A percentile compares a stretch with the other conserved stretches of the same genome.
phyloP scores from a whole-genome alignment of 352 stramenopile species.

The Pythium folliculosum region DNA sequence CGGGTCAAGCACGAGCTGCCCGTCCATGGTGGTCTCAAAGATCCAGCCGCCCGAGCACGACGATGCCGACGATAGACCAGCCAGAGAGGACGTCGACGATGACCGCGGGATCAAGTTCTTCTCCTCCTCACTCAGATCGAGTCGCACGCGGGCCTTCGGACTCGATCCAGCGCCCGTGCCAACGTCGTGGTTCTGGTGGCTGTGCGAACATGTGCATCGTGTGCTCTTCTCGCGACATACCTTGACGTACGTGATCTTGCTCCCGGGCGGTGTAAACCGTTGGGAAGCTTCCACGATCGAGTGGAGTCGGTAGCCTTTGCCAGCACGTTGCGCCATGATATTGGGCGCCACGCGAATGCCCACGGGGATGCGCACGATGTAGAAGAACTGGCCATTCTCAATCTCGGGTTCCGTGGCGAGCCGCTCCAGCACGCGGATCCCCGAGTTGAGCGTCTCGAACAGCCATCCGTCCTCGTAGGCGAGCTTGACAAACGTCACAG shows the following conservation, averaged over 20 bases:
- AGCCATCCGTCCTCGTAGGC: constrained; percentile 84
- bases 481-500: constrained; percentile 80
- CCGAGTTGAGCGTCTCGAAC: constrained; percentile 81
- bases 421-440: constrained; percentile 71
- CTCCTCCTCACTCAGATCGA: constrained; percentile 31
- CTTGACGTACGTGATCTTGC: constrained; percentile 86
- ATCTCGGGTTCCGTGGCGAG: constrained; percentile 64
- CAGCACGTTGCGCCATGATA: constrained; percentile 81
- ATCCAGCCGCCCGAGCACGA: constrained; percentile 80
- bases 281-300: constrained; percentile 84
- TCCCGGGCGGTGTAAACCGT: constrained; percentile 76
- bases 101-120: constrained; percentile 27
- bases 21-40: constrained; percentile 87
- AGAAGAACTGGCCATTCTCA: constrained; percentile 82
- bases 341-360: constrained; percentile 79
- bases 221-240: constrained; percentile 77
- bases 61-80: constrained; percentile 19
- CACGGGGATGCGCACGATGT: constrained; percentile 81
- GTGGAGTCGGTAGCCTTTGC: constrained; percentile 81
- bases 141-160: constrained; percentile 23
- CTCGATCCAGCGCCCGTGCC: constrained; percentile 6
- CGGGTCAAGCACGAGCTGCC: constrained; percentile 71
- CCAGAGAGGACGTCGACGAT: constrained; percentile 24
- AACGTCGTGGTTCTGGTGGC: constrained; percentile 37
- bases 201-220: constrained; percentile 53